Conservation (phyloP, 1,284 basidiomycete species). For the Sutorius eximius region DNA sequence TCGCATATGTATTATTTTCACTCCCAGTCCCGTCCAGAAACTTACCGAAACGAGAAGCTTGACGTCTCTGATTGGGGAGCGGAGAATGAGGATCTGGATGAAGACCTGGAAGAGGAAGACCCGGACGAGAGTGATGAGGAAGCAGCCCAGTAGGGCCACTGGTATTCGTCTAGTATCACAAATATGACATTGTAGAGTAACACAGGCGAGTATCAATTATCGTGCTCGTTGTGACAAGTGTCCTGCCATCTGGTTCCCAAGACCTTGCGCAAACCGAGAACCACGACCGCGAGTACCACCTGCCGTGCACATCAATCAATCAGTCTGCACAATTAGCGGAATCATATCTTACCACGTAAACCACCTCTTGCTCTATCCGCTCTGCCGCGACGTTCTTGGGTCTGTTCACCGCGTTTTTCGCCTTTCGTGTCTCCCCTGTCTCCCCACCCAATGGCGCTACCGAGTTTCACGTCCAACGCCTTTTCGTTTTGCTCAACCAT, state of each 20-base stretch:
- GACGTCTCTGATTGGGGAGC: slow-evolving; percentile 63
- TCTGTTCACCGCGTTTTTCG: slow-evolving; percentile 75
- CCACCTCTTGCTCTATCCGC: slow-evolving; percentile 58
- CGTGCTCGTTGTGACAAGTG: slow-evolving; percentile 21
- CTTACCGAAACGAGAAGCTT: slow-evolving; percentile 63
- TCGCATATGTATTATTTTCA: neutral
- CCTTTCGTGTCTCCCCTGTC: slow-evolving; percentile 72
- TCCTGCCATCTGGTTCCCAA: slow-evolving; percentile 73
- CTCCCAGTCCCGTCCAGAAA: slow-evolving; percentile 39
- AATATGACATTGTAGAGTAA: slow-evolving; percentile 4
- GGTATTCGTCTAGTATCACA: neutral
- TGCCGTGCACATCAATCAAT: slow-evolving; percentile 24
- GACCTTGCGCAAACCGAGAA: slow-evolving; percentile 73
- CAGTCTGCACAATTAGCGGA: neutral
- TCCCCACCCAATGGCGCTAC: slow-evolving; percentile 63
- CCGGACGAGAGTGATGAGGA: slow-evolving; percentile 22
- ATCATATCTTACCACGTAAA: slow-evolving; percentile 45
- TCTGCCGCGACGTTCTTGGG: slow-evolving; percentile 69
- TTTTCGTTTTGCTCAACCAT: slow-evolving; percentile 98
- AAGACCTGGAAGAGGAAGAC: slow-evolving; percentile 33
- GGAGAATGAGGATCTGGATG: slow-evolving; percentile 34
- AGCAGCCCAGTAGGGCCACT: slow-evolving; percentile 1
- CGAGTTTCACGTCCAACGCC: slow-evolving; percentile 86
- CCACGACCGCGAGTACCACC: slow-evolving; percentile 68
- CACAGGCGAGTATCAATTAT: slow-evolving; percentile 7